A percentile compares a stretch with the other conserved stretches of the same genome.
phyloP scores from a whole-genome alignment of 108 stramenopile genomes.

The Mayamaea pseudoterrestris region DNA sequence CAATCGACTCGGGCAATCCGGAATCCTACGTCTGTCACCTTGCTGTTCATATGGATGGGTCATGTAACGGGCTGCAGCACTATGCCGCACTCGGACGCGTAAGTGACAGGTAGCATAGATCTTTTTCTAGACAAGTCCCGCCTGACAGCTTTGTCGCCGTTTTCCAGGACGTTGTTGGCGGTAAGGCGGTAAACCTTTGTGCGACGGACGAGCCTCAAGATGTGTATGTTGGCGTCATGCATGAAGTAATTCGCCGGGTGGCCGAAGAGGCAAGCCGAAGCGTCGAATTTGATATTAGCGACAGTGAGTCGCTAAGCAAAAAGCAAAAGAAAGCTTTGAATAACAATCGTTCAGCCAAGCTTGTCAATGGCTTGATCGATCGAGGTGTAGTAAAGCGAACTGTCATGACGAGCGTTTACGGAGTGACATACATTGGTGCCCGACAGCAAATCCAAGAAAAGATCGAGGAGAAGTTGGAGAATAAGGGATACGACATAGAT shows the following conservation, averaged over 20 bases:
- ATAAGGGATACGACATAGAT: conserved; percentile 55
- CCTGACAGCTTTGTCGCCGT: no score
- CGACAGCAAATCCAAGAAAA: conserved; percentile 90
- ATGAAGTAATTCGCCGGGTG: conserved; percentile 76
- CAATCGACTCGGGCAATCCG: conserved; percentile 87
- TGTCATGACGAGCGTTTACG: conserved; percentile 99
- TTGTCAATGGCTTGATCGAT: conserved; percentile 10
- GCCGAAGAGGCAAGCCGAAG: conserved; percentile 49
- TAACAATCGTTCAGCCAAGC: conserved; percentile 24
- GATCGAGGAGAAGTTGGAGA: conserved; percentile 55
- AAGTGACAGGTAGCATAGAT: no score
- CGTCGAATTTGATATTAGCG: conserved; percentile 44
- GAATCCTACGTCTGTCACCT: conserved; percentile 72
- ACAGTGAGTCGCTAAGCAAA: conserved; percentile 35
- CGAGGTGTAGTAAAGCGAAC: conserved; percentile 99
- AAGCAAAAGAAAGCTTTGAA: conserved; percentile 39
- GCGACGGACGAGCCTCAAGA: conserved; percentile 87
- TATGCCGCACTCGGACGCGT: conserved; percentile 98
- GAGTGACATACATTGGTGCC: conserved; percentile 98
- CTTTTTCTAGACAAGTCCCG: no score
- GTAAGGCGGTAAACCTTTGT: conserved; percentile 93
- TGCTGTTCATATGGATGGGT: conserved; percentile 97
- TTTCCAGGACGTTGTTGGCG: conserved; percentile 92
- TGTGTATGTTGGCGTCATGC: conserved; percentile 93
- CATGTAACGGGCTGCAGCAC: conserved; percentile 99